Evolutionary conservation across 257 asterid genomes (phyloP).

Genomic region (Forsythia viridissima): DNA sequence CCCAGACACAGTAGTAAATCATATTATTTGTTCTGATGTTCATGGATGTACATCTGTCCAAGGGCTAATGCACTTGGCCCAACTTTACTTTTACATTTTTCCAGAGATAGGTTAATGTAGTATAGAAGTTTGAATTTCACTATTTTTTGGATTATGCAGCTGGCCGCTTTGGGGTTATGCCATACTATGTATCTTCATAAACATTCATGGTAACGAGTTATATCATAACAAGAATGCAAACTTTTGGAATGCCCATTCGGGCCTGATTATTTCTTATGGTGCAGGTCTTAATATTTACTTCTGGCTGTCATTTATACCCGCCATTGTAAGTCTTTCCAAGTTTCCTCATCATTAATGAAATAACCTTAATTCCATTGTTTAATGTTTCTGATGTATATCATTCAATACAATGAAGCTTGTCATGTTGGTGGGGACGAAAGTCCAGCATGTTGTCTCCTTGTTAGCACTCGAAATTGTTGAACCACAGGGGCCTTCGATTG

Average conservation of each 20-base stretch:
- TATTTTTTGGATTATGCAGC: constrained; percentile 44
- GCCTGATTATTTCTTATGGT: constrained; percentile 11
- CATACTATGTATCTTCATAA: constrained; percentile 81
- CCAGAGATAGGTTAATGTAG: too few relatives aligned
- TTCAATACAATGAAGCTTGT: constrained; percentile 53
- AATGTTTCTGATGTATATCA: constrained; percentile 24
- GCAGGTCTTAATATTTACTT: constrained; percentile 89
- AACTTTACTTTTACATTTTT: too few relatives aligned
- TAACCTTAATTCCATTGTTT: neutral
- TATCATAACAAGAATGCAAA: neutral
- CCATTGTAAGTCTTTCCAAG: constrained; percentile 53
- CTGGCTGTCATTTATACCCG: constrained; percentile 90
- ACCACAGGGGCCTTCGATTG: constrained; percentile 49
- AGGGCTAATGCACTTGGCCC: too few relatives aligned
- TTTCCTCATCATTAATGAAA: neutral
- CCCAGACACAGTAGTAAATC: too few relatives aligned
- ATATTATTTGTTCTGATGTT: too few relatives aligned
- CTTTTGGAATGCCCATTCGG: neutral
- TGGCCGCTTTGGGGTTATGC: constrained; percentile 96
- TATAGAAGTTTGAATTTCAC: constrained; percentile 2
- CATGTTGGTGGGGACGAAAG: constrained; percentile 88
- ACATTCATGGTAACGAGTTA: constrained; percentile 65
- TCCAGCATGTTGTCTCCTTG: constrained; percentile 83
- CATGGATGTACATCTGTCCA: too few relatives aligned
- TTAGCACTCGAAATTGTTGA: constrained; percentile 84